A percentile compares a stretch with the other conserved stretches of the same genome.
Conservation (phyloP, 306 rosid species). For the Acmispon strigosus region DNA sequence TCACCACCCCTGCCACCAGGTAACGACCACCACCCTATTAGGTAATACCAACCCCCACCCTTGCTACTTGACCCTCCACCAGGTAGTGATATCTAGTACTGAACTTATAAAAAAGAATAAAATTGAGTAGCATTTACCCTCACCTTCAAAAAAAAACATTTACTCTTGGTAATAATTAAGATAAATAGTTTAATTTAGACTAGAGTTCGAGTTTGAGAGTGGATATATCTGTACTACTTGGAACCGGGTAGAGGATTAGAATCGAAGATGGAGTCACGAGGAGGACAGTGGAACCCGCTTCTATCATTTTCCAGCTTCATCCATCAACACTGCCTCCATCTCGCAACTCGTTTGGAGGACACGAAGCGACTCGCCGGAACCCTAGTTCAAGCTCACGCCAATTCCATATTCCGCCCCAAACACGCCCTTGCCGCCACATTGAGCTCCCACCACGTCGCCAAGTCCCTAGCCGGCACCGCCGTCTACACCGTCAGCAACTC, state of each 20-base stretch:
- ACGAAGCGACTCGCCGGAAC: constrained; percentile 55
- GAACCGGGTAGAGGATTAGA: background rate
- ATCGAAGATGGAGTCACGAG: constrained; percentile 37
- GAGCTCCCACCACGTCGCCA: constrained; percentile 61
- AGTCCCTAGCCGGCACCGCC: constrained; percentile 71
- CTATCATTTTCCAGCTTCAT: constrained; percentile 61
- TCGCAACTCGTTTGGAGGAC: constrained; percentile 49
- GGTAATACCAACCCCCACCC: too few relatives aligned
- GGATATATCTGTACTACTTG: background rate
- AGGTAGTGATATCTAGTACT: too few relatives aligned
- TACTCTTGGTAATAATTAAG: too few relatives aligned
- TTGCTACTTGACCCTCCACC: too few relatives aligned
- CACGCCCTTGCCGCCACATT: constrained; percentile 65
- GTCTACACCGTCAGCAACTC: constrained; percentile 90
- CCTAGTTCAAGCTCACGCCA: constrained; percentile 30
- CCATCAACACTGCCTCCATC: constrained; percentile 60
- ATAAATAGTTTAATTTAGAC: too few relatives aligned
- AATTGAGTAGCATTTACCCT: too few relatives aligned
- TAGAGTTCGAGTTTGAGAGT: too few relatives aligned
- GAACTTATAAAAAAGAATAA: too few relatives aligned
- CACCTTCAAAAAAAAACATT: too few relatives aligned
- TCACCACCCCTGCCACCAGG: too few relatives aligned
- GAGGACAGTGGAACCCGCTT: constrained; percentile 49
- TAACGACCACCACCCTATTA: too few relatives aligned
- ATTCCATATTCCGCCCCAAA: constrained; percentile 30